Percentiles rank a stretch among this genome's conserved stretches.
These are phyloP conservation scores for Suhomyces emberorum DNA, from an alignment of 805 yeast species.

Conservation along the genomic window DNA sequence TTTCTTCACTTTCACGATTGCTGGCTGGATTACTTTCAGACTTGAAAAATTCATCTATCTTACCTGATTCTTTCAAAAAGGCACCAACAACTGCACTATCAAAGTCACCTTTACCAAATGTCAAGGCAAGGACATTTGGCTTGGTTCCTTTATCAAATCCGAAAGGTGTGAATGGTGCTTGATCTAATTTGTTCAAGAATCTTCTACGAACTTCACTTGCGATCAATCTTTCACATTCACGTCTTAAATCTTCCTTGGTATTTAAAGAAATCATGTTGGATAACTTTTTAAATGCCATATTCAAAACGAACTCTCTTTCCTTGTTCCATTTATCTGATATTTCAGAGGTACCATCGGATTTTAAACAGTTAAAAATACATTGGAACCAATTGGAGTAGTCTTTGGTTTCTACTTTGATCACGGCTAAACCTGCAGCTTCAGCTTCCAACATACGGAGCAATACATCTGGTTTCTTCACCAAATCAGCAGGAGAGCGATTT, in stretches of 20 bases:
- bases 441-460: slow-evolving; percentile 91
- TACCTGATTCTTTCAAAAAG: slow-evolving; percentile 75
- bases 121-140: slow-evolving; percentile 78
- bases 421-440: slow-evolving; percentile 71
- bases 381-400: slow-evolving; percentile 41
- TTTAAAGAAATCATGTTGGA: slow-evolving; percentile 66
- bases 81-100: slow-evolving; percentile 86
- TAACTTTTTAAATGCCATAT: slow-evolving; percentile 63
- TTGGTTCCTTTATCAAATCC: slow-evolving; percentile 75
- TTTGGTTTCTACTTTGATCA: slow-evolving; percentile 56
- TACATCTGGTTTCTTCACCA: slow-evolving; percentile 71
- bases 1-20: slow-evolving; percentile 40
- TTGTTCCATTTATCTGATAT: slow-evolving; percentile 78
- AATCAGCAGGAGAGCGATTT: slow-evolving; percentile 73
- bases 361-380: slow-evolving; percentile 48
- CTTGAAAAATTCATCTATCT: slow-evolving; percentile 70
- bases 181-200: slow-evolving; percentile 74
- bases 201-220: slow-evolving; percentile 66
- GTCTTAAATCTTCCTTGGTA: slow-evolving; percentile 77
- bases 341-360: slow-evolving; percentile 77
- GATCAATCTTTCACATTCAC: slow-evolving; percentile 69
- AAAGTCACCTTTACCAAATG: slow-evolving; percentile 83
- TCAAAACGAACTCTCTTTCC: slow-evolving; percentile 65
- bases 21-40: slow-evolving; percentile 68
- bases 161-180: slow-evolving; percentile 87